Evolutionary conservation across 352 stramenopile genomes (phyloP).

Genomic region (Pythium oligandrum): DNA sequence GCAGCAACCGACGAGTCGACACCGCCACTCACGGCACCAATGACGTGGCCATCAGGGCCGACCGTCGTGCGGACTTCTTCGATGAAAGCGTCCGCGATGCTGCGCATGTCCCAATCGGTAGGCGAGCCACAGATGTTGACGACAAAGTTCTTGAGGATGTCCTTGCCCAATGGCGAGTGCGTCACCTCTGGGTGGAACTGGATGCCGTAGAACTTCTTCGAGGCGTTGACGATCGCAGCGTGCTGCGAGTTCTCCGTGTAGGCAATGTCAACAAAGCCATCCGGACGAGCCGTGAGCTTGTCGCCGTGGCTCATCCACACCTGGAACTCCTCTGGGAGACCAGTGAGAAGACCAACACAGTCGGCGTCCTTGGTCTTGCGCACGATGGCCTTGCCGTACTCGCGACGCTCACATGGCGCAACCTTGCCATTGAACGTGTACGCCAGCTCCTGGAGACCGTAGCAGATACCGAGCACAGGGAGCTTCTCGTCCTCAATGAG

Average conservation of each 20-base stretch:
- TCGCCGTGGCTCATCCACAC: slow-evolving; percentile 99
- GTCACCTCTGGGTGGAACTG: slow-evolving; percentile 98
- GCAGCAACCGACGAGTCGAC: slow-evolving; percentile 99
- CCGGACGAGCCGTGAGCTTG: slow-evolving; percentile 93
- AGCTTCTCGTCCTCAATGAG: slow-evolving; percentile 95
- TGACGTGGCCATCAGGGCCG: slow-evolving; percentile 94
- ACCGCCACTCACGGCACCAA: slow-evolving; percentile 97
- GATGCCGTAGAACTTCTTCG: slow-evolving; percentile 95
- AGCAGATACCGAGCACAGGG: slow-evolving; percentile 97
- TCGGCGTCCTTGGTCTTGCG: slow-evolving; percentile 47
- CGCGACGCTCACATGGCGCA: slow-evolving; percentile 89
- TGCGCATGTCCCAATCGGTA: slow-evolving; percentile 98
- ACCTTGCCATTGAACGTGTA: slow-evolving; percentile 96
- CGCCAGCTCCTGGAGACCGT: slow-evolving; percentile 93
- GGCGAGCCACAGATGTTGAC: slow-evolving; percentile 93
- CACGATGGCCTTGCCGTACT: slow-evolving; percentile 98
- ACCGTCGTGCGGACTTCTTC: slow-evolving; percentile 90
- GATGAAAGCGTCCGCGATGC: slow-evolving; percentile 90
- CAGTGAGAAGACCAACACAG: slow-evolving; percentile 84
- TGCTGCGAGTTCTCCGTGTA: slow-evolving; percentile 90
- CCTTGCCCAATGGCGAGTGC: slow-evolving; percentile 93
- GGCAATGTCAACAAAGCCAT: slow-evolving; percentile 90
- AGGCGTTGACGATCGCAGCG: slow-evolving; percentile 93
- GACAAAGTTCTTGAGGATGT: slow-evolving; percentile 97
- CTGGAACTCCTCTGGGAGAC: slow-evolving; percentile 91